phyloP scores from a whole-genome alignment of 306 rosid genomes.

The Quercus agrifolia region DNA sequence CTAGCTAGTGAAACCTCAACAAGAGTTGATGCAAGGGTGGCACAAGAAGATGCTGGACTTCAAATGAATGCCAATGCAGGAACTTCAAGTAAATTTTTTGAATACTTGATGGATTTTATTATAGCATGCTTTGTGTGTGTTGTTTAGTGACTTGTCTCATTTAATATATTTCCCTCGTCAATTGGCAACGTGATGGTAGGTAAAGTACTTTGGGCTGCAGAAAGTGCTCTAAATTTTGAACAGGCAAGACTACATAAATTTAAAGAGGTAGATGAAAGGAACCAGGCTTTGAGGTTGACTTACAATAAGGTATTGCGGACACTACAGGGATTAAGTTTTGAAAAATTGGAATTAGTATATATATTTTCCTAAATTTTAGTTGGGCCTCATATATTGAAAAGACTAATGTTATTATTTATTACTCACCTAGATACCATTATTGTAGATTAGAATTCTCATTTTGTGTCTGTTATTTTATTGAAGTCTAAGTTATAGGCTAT shows the following conservation, averaged over 20 bases:
- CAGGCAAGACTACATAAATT: constrained; percentile 62
- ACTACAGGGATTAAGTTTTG: background rate
- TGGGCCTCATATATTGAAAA: background rate
- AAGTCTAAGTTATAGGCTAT: background rate
- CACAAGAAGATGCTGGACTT: constrained; percentile 28
- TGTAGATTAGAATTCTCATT: constrained; percentile 7
- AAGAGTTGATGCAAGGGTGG: constrained; percentile 29
- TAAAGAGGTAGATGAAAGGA: constrained; percentile 48
- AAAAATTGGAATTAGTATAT: background rate
- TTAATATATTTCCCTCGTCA: constrained; percentile 5
- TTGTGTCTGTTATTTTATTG: background rate
- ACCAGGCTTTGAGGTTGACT: constrained; percentile 48
- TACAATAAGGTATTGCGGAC: constrained; percentile 52
- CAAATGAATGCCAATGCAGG: constrained; percentile 19
- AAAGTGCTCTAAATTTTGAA: constrained; percentile 69
- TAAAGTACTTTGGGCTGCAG: constrained; percentile 50
- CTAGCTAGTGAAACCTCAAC: constrained; percentile 37
- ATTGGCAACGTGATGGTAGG: constrained; percentile 41
- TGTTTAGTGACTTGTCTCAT: background rate
- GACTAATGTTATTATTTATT: background rate
- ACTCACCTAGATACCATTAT: background rate
- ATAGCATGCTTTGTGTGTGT: background rate
- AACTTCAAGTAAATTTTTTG: constrained; percentile 20
- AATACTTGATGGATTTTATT: background rate
- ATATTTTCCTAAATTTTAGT: constrained; percentile 5